Percentiles rank a stretch among this genome's conserved stretches.
phyloP scores from a whole-genome alignment of 306 rosid genomes.

The Canavalia gladiata region DNA sequence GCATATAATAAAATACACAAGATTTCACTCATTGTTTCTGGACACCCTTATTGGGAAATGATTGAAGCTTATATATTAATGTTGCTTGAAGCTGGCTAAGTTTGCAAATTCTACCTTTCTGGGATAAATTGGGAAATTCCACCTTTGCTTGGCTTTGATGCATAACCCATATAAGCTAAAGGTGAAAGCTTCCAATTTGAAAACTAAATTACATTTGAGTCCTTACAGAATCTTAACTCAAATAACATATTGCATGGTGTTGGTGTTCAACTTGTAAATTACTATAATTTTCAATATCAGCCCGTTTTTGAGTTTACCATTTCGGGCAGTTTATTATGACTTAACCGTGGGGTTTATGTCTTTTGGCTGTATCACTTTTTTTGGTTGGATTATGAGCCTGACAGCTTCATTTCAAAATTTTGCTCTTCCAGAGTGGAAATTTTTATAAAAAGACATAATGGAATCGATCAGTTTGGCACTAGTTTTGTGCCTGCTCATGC shows the following conservation, averaged over 20 bases:
- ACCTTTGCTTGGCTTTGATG: constrained; percentile 21
- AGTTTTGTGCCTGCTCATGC: constrained; percentile 56
- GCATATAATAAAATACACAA: background rate
- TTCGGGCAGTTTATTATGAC: constrained; percentile 18
- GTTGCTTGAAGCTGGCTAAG: constrained; percentile 22
- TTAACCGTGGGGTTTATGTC: constrained; percentile 7
- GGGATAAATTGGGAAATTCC: constrained; percentile 13
- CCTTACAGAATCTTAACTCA: background rate
- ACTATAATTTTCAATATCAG: constrained; percentile 2
- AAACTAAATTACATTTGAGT: background rate
- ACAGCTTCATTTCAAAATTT: constrained; percentile 8
- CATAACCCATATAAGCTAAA: constrained; percentile 8
- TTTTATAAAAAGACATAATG: constrained; percentile 57
- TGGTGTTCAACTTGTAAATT: constrained; percentile 24
- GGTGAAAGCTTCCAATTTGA: background rate
- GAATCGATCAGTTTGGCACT: constrained; percentile 40
- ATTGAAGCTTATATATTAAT: background rate
- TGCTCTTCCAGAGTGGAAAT: constrained; percentile 82
- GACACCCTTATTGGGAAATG: constrained; percentile 15
- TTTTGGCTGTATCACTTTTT: background rate
- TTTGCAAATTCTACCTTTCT: constrained; percentile 21
- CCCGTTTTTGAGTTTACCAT: background rate
- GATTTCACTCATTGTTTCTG: background rate
- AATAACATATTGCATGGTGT: background rate
- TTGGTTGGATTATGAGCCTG: constrained; percentile 19